These are phyloP conservation scores for Acorus calamus DNA, from an alignment of 106 monocot genomes.

Conservation along the genomic window DNA sequence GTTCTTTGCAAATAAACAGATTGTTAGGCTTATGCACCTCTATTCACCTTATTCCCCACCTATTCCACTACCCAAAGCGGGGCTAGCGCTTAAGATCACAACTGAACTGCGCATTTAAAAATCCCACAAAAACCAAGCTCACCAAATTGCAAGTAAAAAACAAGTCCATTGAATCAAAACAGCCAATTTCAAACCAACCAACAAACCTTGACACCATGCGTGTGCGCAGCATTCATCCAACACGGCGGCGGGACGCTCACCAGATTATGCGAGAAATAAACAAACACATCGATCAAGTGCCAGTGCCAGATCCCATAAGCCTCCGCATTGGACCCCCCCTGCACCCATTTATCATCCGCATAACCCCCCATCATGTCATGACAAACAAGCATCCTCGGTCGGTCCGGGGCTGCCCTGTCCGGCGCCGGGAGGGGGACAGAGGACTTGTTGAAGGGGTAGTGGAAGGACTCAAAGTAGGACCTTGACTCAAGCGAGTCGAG, in stretches of 20 bases:
- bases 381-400: slow-evolving; percentile 76
- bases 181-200: not conserved
- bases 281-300: slow-evolving; percentile 85
- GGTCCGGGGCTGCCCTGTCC: slow-evolving; percentile 13
- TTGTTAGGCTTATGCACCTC: no score
- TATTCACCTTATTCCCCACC: no score
- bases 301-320: slow-evolving; percentile 94
- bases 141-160: not conserved
- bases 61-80: no score
- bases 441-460: slow-evolving; percentile 71
- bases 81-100: no score
- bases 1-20: no score
- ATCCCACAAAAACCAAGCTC: not conserved
- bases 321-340: slow-evolving; percentile 60
- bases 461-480: slow-evolving; percentile 60
- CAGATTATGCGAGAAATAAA: slow-evolving; percentile 87
- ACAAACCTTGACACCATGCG: slow-evolving; percentile 80
- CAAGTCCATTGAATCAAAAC: not conserved
- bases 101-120: no score
- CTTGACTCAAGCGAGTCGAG: slow-evolving; percentile 44
- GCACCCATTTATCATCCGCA: slow-evolving; percentile 68
- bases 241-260: slow-evolving; percentile 80
- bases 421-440: slow-evolving; percentile 46
- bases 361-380: slow-evolving; percentile 94
- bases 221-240: slow-evolving; percentile 89